Evolutionary conservation across 371 early-diverging fungal genomes (phyloP).

Genomic region (Mortierella sp.): DNA sequence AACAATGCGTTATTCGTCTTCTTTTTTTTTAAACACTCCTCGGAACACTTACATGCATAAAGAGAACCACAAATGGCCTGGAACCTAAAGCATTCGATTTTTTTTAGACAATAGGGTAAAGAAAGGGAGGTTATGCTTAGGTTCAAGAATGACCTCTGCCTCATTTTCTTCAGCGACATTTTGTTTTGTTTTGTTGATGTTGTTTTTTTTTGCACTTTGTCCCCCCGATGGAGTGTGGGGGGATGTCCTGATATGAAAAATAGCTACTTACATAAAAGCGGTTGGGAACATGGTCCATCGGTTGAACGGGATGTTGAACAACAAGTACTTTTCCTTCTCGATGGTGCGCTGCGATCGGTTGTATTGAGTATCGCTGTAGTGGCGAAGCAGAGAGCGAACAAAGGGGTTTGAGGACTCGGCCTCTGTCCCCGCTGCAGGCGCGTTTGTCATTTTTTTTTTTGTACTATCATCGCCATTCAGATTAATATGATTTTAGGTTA

Average conservation of each 20-base stretch:
- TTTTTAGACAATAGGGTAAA: neutral
- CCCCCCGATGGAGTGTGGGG: neutral
- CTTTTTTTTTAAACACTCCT: neutral
- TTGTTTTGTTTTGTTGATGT: too few relatives aligned
- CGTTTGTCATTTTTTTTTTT: too few relatives aligned
- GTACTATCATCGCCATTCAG: too few relatives aligned
- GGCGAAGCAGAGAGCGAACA: conserved; percentile 31
- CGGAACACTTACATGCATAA: conserved; percentile 38
- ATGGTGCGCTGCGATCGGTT: conserved; percentile 20
- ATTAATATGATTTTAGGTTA: too few relatives aligned
- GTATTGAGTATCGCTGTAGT: conserved; percentile 47
- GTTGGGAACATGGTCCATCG: conserved; percentile 52
- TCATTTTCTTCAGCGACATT: too few relatives aligned
- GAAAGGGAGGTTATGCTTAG: too few relatives aligned
- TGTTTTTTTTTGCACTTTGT: neutral
- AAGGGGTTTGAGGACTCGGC: conserved; percentile 12
- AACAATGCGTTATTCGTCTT: too few relatives aligned
- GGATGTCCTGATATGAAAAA: neutral
- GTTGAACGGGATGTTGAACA: conserved; percentile 36
- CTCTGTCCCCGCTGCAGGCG: neutral
- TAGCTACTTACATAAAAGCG: conserved; percentile 35
- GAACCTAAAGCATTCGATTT: conserved; percentile 14
- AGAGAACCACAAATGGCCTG: conserved; percentile 53
- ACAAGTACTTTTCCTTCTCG: conserved; percentile 34
- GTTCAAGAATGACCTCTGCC: too few relatives aligned